Percentiles rank a stretch among this genome's conserved stretches.
Evolutionary conservation across 2,329 filamentous ascomycete genomes (phyloP).

Genomic region (Fusarium sp.): DNA sequence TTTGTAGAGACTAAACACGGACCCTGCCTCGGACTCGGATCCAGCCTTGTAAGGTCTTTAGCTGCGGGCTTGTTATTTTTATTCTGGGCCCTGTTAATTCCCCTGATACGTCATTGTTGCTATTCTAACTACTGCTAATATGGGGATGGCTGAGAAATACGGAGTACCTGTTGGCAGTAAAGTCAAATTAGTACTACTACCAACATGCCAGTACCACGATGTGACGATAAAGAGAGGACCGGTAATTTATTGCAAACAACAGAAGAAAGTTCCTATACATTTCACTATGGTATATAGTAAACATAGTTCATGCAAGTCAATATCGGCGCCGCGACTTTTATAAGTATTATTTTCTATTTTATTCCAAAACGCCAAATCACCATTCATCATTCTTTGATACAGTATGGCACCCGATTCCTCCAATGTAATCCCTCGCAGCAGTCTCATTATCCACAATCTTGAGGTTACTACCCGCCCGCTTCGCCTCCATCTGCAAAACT

Average conservation of each 20-base stretch:
- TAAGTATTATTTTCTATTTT: neutral
- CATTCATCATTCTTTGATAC: conserved; percentile 37
- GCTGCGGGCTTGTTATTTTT: neutral
- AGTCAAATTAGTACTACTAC: too few relatives aligned
- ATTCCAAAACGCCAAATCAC: neutral
- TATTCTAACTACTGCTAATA: too few relatives aligned
- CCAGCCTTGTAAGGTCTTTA: neutral
- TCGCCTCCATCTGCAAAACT: conserved; percentile 35
- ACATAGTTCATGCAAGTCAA: too few relatives aligned
- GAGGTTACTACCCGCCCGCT: conserved; percentile 8
- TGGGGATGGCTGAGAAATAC: too few relatives aligned
- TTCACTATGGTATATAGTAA: too few relatives aligned
- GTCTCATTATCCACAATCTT: conserved; percentile 37
- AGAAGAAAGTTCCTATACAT: too few relatives aligned
- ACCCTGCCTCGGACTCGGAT: neutral
- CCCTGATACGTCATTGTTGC: rapidly evolving
- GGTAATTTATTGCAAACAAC: too few relatives aligned
- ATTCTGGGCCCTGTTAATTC: rapidly evolving
- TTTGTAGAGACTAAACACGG: rapidly evolving
- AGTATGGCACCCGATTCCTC: conserved; percentile 42
- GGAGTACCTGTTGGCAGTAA: too few relatives aligned
- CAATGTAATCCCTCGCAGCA: conserved; percentile 42
- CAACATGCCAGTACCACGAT: too few relatives aligned
- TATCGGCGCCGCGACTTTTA: rapidly evolving
- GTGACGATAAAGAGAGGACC: too few relatives aligned